A percentile compares a stretch with the other conserved stretches of the same genome.
phyloP scores from a whole-genome alignment of 2,329 filamentous ascomycete genomes.

The Cytospora piceae region DNA sequence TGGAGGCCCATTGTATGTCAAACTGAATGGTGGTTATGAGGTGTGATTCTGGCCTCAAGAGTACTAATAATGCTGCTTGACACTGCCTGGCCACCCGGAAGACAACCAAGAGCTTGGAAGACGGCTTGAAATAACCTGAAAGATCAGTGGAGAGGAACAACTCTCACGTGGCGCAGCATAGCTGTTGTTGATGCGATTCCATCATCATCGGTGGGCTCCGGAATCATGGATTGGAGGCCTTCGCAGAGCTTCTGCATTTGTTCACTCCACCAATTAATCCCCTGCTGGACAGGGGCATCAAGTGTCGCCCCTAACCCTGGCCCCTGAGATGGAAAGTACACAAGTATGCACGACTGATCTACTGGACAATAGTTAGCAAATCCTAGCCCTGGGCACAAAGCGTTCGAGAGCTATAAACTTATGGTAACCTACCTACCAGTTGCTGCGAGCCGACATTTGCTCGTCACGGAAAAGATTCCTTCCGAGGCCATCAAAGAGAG shows the following conservation, averaged over 20 bases:
- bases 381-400: too few species aligned
- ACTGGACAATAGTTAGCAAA: too few species aligned
- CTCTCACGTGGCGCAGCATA: slow-evolving; percentile 5
- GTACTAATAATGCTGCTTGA: neutral
- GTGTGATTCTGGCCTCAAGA: neutral
- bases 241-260: slow-evolving; percentile 2
- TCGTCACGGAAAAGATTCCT: too few species aligned
- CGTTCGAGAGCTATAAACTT: too few species aligned
- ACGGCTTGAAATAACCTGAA: neutral
- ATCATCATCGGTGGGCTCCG: slow-evolving; percentile 6
- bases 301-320: slow-evolving; percentile 1
- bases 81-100: neutral
- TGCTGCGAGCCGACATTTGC: too few species aligned
- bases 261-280: slow-evolving; percentile 26
- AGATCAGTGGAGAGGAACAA: neutral
- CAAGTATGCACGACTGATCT: neutral
- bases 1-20: slow-evolving; percentile 23
- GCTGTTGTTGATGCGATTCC: neutral
- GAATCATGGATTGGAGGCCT: slow-evolving; percentile 5
- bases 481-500: too few species aligned
- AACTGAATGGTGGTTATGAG: neutral
- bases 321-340: too few species aligned
- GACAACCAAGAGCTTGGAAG: neutral
- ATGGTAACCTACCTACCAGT: too few species aligned
- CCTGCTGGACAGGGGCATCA: neutral